Evolutionary conservation across 2,329 filamentous ascomycete species (phyloP).

Genomic region (Ceratocystis variospora): DNA sequence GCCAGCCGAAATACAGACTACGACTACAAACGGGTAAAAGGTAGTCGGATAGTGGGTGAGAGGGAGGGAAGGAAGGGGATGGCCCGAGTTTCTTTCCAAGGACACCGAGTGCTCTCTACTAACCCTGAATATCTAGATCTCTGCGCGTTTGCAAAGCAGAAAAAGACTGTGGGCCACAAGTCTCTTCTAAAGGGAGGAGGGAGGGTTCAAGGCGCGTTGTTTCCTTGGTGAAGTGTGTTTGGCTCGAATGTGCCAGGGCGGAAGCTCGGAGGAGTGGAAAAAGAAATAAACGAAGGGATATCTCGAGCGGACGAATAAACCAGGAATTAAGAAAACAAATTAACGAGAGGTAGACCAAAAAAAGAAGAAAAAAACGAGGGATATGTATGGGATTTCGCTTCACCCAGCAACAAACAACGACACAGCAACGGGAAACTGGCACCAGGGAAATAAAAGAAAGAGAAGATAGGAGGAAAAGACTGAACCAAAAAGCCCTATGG

Average conservation of each 20-base stretch:
- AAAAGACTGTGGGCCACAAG: constrained; percentile 5
- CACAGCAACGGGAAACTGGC: constrained; percentile 8
- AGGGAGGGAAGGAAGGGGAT: background rate
- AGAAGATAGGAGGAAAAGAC: background rate
- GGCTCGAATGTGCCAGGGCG: background rate
- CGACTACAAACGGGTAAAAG: background rate
- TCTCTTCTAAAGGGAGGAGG: background rate
- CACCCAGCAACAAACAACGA: background rate
- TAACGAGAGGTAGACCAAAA: background rate
- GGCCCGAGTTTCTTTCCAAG: background rate
- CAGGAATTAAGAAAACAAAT: background rate
- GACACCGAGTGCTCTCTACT: background rate
- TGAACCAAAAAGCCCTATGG: background rate
- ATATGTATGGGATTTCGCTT: background rate
- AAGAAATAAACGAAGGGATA: constrained; percentile 9
- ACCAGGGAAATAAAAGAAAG: background rate
- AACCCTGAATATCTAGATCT: constrained; percentile 6
- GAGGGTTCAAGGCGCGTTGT: background rate
- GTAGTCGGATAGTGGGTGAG: background rate
- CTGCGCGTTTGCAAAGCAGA: background rate
- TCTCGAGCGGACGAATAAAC: background rate
- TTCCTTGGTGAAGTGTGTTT: background rate
- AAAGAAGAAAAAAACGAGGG: background rate
- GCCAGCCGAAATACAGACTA: background rate
- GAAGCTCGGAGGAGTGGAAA: background rate